These are phyloP conservation scores for Graphiopsis chlorocephala DNA, from an alignment of 2,329 filamentous ascomycete species.

Conservation along the genomic window DNA sequence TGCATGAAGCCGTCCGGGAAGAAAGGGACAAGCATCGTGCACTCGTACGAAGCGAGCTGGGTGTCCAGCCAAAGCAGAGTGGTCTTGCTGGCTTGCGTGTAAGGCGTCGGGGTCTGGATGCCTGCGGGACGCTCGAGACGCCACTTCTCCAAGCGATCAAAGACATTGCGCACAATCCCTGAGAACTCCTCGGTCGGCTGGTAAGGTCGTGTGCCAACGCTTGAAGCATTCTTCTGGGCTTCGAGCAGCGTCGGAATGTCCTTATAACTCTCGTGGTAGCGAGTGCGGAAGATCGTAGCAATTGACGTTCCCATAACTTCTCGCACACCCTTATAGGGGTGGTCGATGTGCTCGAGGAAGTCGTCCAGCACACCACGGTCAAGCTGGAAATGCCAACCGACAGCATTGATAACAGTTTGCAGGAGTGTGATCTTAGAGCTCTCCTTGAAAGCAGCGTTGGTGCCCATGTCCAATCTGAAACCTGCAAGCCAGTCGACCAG, in stretches of 20 bases:
- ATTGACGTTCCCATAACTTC: slow-evolving; percentile 91
- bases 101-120: slow-evolving; percentile 88
- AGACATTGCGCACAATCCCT: slow-evolving; percentile 69
- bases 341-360: slow-evolving; percentile 87
- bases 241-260: slow-evolving; percentile 73
- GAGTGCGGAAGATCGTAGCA: slow-evolving; percentile 81
- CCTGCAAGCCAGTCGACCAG: slow-evolving; percentile 77
- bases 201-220: slow-evolving; percentile 83
- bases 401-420: slow-evolving; percentile 81
- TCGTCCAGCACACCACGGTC: slow-evolving; percentile 85
- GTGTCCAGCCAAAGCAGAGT: slow-evolving; percentile 92
- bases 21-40: slow-evolving; percentile 84
- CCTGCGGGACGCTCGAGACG: slow-evolving; percentile 78
- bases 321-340: slow-evolving; percentile 95
- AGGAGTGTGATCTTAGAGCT: slow-evolving; percentile 92
- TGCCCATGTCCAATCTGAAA: slow-evolving; percentile 89
- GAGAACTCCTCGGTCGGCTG: slow-evolving; percentile 71
- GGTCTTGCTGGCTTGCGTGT: slow-evolving; percentile 95
- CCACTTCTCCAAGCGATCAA: slow-evolving; percentile 80
- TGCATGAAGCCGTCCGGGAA: slow-evolving; percentile 88
- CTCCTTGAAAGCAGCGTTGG: slow-evolving; percentile 97
- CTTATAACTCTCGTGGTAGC: slow-evolving; percentile 91
- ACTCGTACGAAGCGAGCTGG: slow-evolving; percentile 87
- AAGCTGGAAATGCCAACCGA: slow-evolving; percentile 93
- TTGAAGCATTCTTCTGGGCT: slow-evolving; percentile 73